Conservation (phyloP, 352 stramenopile species). For the Blastocystis sp. region DNA sequence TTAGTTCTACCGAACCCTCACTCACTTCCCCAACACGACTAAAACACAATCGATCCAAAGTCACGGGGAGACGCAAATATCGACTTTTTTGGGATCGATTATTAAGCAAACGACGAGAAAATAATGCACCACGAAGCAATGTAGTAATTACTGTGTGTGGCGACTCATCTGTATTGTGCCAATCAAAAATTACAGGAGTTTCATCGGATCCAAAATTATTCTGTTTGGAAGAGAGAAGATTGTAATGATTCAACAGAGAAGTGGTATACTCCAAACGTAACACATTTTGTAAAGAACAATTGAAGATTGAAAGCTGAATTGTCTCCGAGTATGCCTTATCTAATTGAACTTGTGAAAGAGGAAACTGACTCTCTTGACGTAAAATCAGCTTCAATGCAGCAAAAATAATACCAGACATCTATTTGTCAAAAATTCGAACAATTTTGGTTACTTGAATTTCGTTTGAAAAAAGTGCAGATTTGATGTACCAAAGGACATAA, state of each 20-base stretch:
- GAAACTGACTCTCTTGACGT: background rate
- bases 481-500: slow-evolving; percentile 44
- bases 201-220: background rate
- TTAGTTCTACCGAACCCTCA: background rate
- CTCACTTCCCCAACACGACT: background rate
- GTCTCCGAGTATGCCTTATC: background rate
- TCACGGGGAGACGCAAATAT: background rate
- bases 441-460: background rate
- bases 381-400: slow-evolving; percentile 7
- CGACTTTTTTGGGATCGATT: background rate
- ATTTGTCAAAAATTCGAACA: background rate
- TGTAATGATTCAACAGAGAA: slow-evolving; percentile 20
- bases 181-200: background rate
- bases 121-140: slow-evolving; percentile 4
- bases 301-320: background rate
- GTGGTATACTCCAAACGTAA: background rate
- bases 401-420: slow-evolving; percentile 23
- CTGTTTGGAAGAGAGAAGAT: background rate
- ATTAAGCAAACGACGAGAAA: background rate
- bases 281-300: slow-evolving; percentile 9
- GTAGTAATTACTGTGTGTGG: background rate
- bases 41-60: slow-evolving; percentile 16
- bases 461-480: background rate
- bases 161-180: background rate
- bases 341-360: background rate